Evolutionary conservation across 768 basidiomycete genomes (phyloP), one percentile per base, ranked within the genome.

Genomic region (Leccinum incarnatum): DNA sequence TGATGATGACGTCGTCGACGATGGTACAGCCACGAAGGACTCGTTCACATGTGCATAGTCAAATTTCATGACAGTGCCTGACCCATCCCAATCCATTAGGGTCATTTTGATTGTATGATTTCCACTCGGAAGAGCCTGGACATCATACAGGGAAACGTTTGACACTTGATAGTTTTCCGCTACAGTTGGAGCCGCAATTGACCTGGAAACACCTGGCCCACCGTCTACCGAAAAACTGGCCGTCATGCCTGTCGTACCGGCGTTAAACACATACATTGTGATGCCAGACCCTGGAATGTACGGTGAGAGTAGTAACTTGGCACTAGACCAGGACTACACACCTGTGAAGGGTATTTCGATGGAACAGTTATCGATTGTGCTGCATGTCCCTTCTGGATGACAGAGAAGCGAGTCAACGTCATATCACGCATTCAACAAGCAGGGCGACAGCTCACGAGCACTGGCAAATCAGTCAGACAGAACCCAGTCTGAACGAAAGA

Each of bases 41-140:
- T 69, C 67, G n/a, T 69, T 69, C 30, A 69, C 30, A 14, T 53
- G 45, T 53, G 69, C 69, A 50, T 71, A 69, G 34, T 69, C 68
- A 9, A 71, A 71, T 32, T 66, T 65, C 69, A 69, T 67, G 27
- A 59, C 66, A 21, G 64, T 68, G 17, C 14, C 12, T 2, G 9
- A 7, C 3, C 54, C 60, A 4, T 56, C 25, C 68, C 69, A 72
- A 46, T 72, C 49, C 42, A 69, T 30, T 4, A 71, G 3, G 29
- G 14, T 63, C 69, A 70, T 67, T 21, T 19, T 30, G 40, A 70
- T 59, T 27, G 56, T 65, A 32, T 72, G 68, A 21, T 55, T 62
- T 27, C 59, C 59, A 1, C 40, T 56, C 1, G 37, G n/a, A 15
- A 72, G 60, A 32, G 58, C 63, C 21, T 70, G 68, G 6, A 62